Evolutionary conservation across 257 asterid genomes (phyloP).

Genomic region (Fraxinus americana): DNA sequence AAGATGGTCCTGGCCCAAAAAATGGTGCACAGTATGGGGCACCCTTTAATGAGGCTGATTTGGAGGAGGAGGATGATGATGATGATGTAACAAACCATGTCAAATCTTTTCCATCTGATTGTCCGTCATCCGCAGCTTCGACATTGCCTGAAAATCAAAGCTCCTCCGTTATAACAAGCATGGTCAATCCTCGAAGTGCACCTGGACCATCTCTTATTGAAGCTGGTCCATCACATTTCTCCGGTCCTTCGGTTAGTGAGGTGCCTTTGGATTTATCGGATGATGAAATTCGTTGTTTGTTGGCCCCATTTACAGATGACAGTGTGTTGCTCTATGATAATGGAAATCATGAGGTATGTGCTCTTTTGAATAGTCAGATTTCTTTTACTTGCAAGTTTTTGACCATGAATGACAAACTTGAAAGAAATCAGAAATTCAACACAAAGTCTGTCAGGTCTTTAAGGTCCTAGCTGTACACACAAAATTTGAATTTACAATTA

Average conservation of each 20-base stretch:
- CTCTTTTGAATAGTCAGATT: neutral
- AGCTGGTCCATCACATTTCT: neutral
- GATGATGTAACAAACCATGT: neutral
- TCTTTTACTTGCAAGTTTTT: neutral
- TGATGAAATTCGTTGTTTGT: conserved; percentile 28
- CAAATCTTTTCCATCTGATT: conserved; percentile 21
- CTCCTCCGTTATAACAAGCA: neutral
- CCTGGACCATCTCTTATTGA: conserved; percentile 9
- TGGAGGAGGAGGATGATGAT: conserved; percentile 37
- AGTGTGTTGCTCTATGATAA: conserved; percentile 4
- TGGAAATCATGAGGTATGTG: conserved; percentile 32
- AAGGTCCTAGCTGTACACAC: neutral
- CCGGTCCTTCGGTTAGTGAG: neutral
- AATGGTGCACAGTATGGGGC: conserved; percentile 56
- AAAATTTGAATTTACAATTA: too few relatives aligned
- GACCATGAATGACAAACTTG: neutral
- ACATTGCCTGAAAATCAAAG: conserved; percentile 2
- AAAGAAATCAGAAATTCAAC: neutral
- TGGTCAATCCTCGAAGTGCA: conserved; percentile 17
- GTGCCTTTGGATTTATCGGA: conserved; percentile 8
- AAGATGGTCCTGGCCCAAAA: conserved; percentile 48
- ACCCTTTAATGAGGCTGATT: conserved; percentile 48
- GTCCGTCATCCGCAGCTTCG: neutral
- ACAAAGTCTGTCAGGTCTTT: neutral
- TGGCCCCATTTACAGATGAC: conserved; percentile 25